Evolutionary conservation across 345 rosid genomes (phyloP), one percentile per base, ranked within the genome.

Genomic region (Brassica incana): DNA sequence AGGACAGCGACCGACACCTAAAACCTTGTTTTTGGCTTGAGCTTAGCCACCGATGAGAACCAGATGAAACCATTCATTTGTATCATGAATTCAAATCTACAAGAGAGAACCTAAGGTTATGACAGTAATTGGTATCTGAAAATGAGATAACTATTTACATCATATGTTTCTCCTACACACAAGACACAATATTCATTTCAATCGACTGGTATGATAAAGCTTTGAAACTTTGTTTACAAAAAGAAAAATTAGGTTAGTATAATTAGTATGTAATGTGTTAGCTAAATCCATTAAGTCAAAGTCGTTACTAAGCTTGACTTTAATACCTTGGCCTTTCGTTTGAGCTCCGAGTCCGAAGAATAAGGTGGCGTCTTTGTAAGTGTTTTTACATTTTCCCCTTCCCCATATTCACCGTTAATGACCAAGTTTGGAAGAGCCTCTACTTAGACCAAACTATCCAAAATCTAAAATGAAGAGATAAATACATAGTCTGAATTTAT

Each of bases 1-100:
- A 36, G 71, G 11, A 52, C 56, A 29, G 29, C 15, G 59, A 15
- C 71, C 71, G 76, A 77, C 81, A 36, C 32, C 64, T 70, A 23
- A 50, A 23, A 9, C 65, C 33, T 77, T 52, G 75, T 33, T 30
- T 6, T 71, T 64, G 33, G 65, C 65, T 52, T 77, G 56, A 48
- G 18, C 60, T 69, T 43, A 20, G 25, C 59, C 48, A 40, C 48
- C 12, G 14, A 40, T 38, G 25, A 33, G 33, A 14, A 68, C 1
- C 45, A 58, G 58, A 38, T 58, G 6, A 56, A 61, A 45, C 52
- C 61, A 61, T 60, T 40, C 5, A 60, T 25, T 1, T 33, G 64
- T 59, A 62, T 23, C 4, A n/a, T n/a, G 64, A 33, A 11, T 35
- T 56, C 27, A 56, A 35, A 58, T 6, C 6, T 71, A 11, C 3